A percentile compares a stretch with the other conserved stretches of the same genome.
phyloP scores from a whole-genome alignment of 2,329 filamentous ascomycete genomes.

The Penicillium capsulatum region DNA sequence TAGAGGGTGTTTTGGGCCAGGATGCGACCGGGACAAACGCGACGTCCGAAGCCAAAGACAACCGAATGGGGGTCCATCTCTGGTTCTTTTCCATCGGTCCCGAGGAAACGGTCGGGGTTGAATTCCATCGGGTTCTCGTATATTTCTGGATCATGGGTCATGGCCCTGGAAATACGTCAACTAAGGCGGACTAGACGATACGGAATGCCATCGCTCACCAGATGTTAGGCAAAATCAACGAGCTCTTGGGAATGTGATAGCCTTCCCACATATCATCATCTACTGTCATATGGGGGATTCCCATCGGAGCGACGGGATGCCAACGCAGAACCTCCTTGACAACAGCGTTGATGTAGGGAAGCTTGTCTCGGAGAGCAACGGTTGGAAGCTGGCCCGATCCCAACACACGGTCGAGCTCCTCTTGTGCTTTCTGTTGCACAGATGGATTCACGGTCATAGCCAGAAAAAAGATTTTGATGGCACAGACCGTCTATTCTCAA shows the following conservation, averaged over 20 bases:
- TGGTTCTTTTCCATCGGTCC: constrained; percentile 23
- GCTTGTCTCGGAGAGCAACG: constrained; percentile 35
- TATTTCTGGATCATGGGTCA: constrained; percentile 34
- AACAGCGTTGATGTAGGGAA: constrained; percentile 39
- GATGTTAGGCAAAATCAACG: constrained; percentile 28
- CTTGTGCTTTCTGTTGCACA: constrained; percentile 49
- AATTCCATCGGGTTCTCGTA: constrained; percentile 40
- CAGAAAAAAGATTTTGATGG: constrained; percentile 46
- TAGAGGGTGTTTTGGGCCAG: constrained; percentile 43
- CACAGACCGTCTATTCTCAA: constrained; percentile 39
- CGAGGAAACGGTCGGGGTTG: constrained; percentile 44
- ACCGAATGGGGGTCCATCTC: constrained; percentile 37
- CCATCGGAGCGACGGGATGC: constrained; percentile 35
- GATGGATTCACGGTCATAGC: constrained; percentile 52
- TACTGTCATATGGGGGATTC: constrained; percentile 28
- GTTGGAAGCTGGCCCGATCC: constrained; percentile 31
- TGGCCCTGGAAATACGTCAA: constrained; percentile 25
- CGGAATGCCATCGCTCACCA: constrained; percentile 29
- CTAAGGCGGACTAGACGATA: not conserved
- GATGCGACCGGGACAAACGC: constrained; percentile 42
- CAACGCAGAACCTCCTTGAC: constrained; percentile 40
- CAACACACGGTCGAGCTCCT: constrained; percentile 40
- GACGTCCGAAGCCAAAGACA: constrained; percentile 39
- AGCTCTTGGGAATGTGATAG: constrained; percentile 32
- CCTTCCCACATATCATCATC: constrained; percentile 26